phyloP scores from a whole-genome alignment of 495 filamentous ascomycete genomes.

The Aspergillus diversus region DNA sequence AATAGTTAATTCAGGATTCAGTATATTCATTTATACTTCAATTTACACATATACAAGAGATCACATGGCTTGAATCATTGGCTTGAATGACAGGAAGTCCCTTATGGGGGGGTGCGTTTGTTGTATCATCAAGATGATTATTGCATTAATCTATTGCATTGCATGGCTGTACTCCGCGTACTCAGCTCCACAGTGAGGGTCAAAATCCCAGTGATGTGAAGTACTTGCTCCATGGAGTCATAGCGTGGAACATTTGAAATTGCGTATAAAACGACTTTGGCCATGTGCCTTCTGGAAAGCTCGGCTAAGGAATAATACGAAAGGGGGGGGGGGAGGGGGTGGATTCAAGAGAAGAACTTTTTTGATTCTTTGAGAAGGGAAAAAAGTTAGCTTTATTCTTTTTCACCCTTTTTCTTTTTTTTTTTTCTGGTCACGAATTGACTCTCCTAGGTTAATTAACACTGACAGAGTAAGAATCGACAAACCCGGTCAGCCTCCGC shows the following conservation, averaged over 20 bases:
- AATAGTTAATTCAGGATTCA: too few species aligned
- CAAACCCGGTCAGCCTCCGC: slow-evolving; percentile 1
- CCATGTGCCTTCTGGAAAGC: slow-evolving; percentile 14
- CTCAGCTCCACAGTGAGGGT: neutral
- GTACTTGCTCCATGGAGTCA: slow-evolving; percentile 1
- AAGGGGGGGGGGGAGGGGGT: neutral
- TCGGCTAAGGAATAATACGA: slow-evolving; percentile 10
- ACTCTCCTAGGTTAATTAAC: neutral
- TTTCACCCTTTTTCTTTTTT: neutral
- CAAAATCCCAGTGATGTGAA: neutral
- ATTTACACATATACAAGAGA: neutral
- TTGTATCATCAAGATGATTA: slow-evolving; percentile 13
- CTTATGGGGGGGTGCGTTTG: slow-evolving; percentile 1
- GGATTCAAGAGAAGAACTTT: neutral
- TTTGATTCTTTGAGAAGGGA: neutral
- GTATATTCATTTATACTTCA: slow-evolving; percentile 1
- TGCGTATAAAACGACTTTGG: neutral
- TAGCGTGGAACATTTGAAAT: neutral
- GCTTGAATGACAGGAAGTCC: neutral
- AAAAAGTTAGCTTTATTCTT: neutral
- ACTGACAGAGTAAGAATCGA: slow-evolving; percentile 8
- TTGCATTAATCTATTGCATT: slow-evolving; percentile 20
- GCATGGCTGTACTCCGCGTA: neutral
- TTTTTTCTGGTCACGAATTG: neutral
- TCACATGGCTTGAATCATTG: slow-evolving; percentile 9